phyloP scores from a whole-genome alignment of 257 asterid genomes.

The Anisodus tanguticus region DNA sequence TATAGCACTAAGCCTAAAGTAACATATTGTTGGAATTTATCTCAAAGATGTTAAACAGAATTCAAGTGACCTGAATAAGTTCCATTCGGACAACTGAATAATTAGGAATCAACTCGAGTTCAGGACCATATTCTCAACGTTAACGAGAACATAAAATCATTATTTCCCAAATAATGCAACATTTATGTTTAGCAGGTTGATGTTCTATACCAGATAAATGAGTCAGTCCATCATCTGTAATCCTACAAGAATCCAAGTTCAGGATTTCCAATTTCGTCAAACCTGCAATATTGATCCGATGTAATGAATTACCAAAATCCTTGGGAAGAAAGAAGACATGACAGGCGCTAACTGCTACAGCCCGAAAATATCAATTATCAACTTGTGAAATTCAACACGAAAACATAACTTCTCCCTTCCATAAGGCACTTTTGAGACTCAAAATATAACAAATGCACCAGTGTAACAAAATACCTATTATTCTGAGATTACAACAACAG shows the following conservation, averaged over 20 bases:
- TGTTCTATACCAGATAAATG: neutral
- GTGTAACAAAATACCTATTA: too few species aligned
- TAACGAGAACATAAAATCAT: neutral
- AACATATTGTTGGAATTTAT: neutral
- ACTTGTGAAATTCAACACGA: too few species aligned
- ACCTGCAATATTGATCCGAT: neutral
- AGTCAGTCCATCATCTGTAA: neutral
- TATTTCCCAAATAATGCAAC: neutral
- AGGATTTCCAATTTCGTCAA: constrained; percentile 9
- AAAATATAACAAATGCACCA: too few species aligned
- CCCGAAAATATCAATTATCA: neutral
- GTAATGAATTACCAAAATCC: neutral
- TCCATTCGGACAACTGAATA: neutral
- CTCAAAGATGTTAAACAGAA: neutral
- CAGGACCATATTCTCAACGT: neutral
- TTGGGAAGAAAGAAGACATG: neutral
- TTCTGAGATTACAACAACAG: too few species aligned
- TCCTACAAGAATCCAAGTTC: constrained; percentile 30
- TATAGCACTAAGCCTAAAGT: neutral
- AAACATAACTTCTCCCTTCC: too few species aligned
- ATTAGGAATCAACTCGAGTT: neutral
- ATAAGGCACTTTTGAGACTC: too few species aligned
- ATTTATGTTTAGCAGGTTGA: neutral
- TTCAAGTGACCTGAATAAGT: neutral
- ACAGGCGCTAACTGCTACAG: neutral